Evolutionary conservation across 73 alveolate genomes (phyloP), one percentile per base, ranked within the genome.

Genomic region (Diophrys sp.): DNA sequence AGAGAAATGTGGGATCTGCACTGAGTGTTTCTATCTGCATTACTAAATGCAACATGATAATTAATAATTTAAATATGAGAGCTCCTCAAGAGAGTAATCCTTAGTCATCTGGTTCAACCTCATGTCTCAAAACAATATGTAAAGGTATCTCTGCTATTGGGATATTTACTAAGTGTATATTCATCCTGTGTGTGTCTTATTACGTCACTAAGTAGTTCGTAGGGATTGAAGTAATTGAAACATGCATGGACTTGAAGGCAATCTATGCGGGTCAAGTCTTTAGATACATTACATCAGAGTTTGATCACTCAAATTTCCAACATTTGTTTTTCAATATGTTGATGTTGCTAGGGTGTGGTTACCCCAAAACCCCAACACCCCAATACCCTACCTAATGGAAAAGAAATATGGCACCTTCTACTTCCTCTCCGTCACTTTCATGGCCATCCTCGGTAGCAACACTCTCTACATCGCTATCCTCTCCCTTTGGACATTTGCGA

Each of bases 1-100:
- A 28, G 75, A 68, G 54, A 68, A 68, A 68, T 23, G 25, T 24
- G 75, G 75, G 24, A 23, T 68, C 5, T 68, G 75, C 24, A 27
- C 23, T 2, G 54, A 23, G 2, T 68, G 75, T 24, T 25, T 68
- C 24, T 31, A 25, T 68, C 30, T 5, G 1, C 75, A 68, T 28
- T 44, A 44, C 18, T 44, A 44, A 44, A 44, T 44, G 62, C 62
- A 44, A 44, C 62, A 44, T 44, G 62, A 44, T 5, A 44, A 11
- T 44, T 44, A 44, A 44, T 44, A 44, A 44, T 44, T 44, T 44
- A 44, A 44, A 44, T 11, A 44, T 11, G 18, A 44, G 5, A 18
- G 18, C n/a, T 11, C n/a, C 62, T 11, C 5, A 44, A 5, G 5
- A 44, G 62, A 5, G 18, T 11, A 5, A 44, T 5, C 62, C n/a